Evolutionary conservation across 192 early-diverging fungal species (phyloP), one percentile per base, ranked within the genome.

Genomic region (Thamnidium elegans): DNA sequence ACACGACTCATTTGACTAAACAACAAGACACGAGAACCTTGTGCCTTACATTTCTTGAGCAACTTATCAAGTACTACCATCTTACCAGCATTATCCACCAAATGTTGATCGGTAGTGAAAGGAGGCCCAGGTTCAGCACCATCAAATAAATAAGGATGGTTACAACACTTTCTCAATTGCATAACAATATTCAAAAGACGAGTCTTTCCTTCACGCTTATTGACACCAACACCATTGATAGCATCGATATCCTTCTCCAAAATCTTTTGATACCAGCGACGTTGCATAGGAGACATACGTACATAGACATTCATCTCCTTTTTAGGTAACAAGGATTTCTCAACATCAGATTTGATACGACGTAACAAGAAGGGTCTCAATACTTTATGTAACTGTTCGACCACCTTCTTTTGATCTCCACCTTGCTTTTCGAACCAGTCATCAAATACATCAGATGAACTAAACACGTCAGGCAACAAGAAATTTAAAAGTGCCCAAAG

Each of bases 1-100:
- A 99, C 87, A 58, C 96, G 88, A 75, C 92, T 95, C 97, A 99
- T 99, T 79, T 99, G 97, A 78, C 90, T 92, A 74, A 99, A 99
- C 3, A 99, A 79, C 54, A 99, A 72, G 1, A 98, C 93, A 21
- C 97, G 91, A 20, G 97, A 99, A 2, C 97, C 97, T 64, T 91
- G 85, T 23, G 86, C 90, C 67, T 91, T 91, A 44, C 90, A 72
- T 42, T 86, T 82, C 46, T 79, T 73, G 36, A 99, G 79, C 10
- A 97, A 85, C 71, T 92, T 92, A 76, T 99, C 97, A 68, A 99
- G 67, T 0, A 97, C 85, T 4, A 84, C 84, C 91, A 99, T 92
- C 77, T 99, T 99, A 60, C 93, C 90, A 10, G 93, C 83, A 73
- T 97, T 99, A 63, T 91, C 88, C 10, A 99, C 84, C 66, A 99